A percentile compares a stretch with the other conserved stretches of the same genome.
Conservation (phyloP, 2,329 filamentous ascomycete genomes). For the Pseudogymnoascus sp. region DNA sequence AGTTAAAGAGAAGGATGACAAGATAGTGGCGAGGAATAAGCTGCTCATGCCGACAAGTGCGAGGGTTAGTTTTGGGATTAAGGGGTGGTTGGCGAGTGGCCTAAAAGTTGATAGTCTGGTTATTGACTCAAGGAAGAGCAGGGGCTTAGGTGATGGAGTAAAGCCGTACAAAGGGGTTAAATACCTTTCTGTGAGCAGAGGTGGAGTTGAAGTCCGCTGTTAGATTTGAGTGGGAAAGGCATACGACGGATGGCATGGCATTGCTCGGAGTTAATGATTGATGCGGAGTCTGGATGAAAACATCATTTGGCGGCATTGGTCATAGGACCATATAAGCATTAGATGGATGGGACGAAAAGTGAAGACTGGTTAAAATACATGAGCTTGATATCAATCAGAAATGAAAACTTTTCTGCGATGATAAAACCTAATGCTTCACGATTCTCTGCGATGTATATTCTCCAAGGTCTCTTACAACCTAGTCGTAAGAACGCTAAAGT, state of each 20-base stretch:
- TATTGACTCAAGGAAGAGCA: constrained; percentile 68
- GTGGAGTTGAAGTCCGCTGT: constrained; percentile 55
- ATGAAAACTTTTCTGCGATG: not conserved
- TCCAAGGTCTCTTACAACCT: too few species aligned
- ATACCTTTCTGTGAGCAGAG: constrained; percentile 71
- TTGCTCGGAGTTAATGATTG: constrained; percentile 6
- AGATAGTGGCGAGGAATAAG: constrained; percentile 58
- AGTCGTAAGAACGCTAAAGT: not conserved
- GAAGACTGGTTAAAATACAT: not conserved
- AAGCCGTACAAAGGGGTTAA: constrained; percentile 98
- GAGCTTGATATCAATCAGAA: not conserved
- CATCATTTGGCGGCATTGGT: not conserved
- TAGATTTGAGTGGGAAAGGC: constrained; percentile 12
- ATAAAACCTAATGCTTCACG: not conserved
- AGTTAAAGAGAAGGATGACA: constrained; percentile 41
- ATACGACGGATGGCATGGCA: not conserved
- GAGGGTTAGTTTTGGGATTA: constrained; percentile 61
- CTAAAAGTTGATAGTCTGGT: constrained; percentile 60
- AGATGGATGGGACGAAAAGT: not conserved
- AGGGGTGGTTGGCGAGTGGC: constrained; percentile 60
- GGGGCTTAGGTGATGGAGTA: constrained; percentile 75
- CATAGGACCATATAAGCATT: not conserved
- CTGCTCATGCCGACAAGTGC: constrained; percentile 73
- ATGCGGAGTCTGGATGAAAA: not conserved
- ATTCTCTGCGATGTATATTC: not conserved